Base-by-base conservation (phyloP, 1,284 basidiomycete species). In the Chiua sp. region DNA sequence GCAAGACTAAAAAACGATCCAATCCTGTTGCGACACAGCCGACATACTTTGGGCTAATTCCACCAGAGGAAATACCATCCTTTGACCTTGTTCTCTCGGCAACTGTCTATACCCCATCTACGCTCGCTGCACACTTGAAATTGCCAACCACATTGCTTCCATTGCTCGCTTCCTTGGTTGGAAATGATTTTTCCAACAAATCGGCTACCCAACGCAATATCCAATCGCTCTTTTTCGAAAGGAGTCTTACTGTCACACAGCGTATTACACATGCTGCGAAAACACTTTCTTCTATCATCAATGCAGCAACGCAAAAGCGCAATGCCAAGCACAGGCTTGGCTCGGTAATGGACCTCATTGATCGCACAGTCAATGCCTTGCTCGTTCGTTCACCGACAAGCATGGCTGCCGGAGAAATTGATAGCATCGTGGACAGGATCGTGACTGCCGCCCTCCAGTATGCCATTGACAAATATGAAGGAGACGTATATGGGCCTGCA, bases 121-220 rank as follows among this genome's bases (percentile, higher is more conserved):
- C 76, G 0, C 82, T 96, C 22, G 89, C 93, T 3, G 73, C 79
- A 2, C 83, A 90, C 60, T 76, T 96, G 3, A 80, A 87, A 39
- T 75, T 96, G 4, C 89, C 93, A 0, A 76, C 86, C 0, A 82
- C 87, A 0, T 82, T 94, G 53, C 83, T 97, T 22, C 93, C 95
- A 2, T 82, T 97, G 13, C 80, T 97, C n/a, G 93, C 90, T 13
- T 88, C 93, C 3, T 78, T 97, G 3, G 84, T 93, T 12, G 95
- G 95, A 33, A 96, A 96, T 72, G 95, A 97, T 73, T 94, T 89
- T 69, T 82, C 88, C 1, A 84, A 73, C 69, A 82, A 73, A 64
- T 79, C 77, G 30, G 74, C 78, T 28, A 76, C 76, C 35, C 78
- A 76, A 44, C 78, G 76, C 56, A 83, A 82, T 60, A 75, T 84